Percentiles rank a stretch among this genome's conserved stretches.
Conservation (phyloP, 257 asterid species). For the Ocimum tenuiflorum region DNA sequence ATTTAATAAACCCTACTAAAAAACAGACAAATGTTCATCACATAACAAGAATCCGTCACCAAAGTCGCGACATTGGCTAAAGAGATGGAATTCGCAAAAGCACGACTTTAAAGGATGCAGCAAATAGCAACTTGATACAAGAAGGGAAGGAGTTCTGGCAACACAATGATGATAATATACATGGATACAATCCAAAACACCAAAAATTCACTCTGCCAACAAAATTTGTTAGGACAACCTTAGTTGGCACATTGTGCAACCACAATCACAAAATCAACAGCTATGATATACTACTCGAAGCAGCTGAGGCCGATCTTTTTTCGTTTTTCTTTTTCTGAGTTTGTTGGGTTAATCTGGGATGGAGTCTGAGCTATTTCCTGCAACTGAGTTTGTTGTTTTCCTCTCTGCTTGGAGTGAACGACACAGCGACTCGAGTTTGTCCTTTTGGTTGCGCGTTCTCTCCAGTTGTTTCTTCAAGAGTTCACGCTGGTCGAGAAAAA, state of each 20-base stretch:
- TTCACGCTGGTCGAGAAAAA: slow-evolving; percentile 53
- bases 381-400: slow-evolving; percentile 45
- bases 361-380: slow-evolving; percentile 34
- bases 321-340: neutral
- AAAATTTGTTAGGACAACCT: slow-evolving; percentile 19
- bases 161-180: slow-evolving; percentile 16
- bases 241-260: neutral
- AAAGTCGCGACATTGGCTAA: neutral
- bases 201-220: slow-evolving; percentile 15
- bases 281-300: neutral
- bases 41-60: too few species aligned
- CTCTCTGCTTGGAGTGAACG: slow-evolving; percentile 96
- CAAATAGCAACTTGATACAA: neutral
- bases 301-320: neutral
- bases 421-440: slow-evolving; percentile 81
- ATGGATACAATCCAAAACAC: slow-evolving; percentile 10
- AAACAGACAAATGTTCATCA: too few species aligned
- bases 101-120: neutral
- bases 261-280: slow-evolving; percentile 11
- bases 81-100: neutral
- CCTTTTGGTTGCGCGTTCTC: slow-evolving; percentile 75
- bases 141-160: neutral
- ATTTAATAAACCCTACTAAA: too few species aligned
- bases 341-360: slow-evolving; percentile 24
- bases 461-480: slow-evolving; percentile 87